Evolutionary conservation across 495 filamentous ascomycete species (phyloP).

Genomic region (Hyaloscypha variabilis): DNA sequence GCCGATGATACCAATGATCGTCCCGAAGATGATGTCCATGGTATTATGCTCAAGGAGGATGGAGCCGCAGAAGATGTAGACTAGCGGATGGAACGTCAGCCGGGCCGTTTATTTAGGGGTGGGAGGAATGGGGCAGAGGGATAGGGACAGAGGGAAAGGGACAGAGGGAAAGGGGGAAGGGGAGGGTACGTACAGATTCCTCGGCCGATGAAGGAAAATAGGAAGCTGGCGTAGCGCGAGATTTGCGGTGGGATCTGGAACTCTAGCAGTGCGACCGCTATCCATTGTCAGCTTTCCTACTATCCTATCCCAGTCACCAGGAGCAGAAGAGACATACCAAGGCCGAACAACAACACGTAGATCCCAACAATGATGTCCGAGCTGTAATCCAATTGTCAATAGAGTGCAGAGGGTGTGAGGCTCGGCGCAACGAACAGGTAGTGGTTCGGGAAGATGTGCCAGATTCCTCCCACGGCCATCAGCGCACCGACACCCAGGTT

Average conservation of each 20-base stretch:
- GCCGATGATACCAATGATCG: constrained; percentile 74
- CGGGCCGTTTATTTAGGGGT: not conserved
- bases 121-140: not conserved
- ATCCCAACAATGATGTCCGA: constrained; percentile 73
- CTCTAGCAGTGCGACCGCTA: constrained; percentile 62
- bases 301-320: too few relatives aligned
- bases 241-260: constrained; percentile 95
- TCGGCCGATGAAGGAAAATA: constrained; percentile 95
- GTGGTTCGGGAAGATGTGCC: constrained; percentile 71
- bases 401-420: not conserved
- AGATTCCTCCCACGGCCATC: constrained; percentile 89
- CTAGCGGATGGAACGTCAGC: constrained; percentile 46
- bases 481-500: constrained; percentile 87
- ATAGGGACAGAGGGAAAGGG: constrained; percentile 1
- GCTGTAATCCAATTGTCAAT: constrained; percentile 37
- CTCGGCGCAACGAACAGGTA: constrained; percentile 37
- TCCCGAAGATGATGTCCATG: constrained; percentile 65
- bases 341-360: constrained; percentile 90
- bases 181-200: constrained; percentile 76
- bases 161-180: constrained; percentile 2
- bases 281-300: constrained; percentile 13
- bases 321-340: constrained; percentile 57
- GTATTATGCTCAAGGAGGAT: constrained; percentile 69
- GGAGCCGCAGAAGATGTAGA: constrained; percentile 95
- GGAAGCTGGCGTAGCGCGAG: constrained; percentile 92